Evolutionary conservation across 352 stramenopile species (phyloP).

Genomic region (Aphanomyces stellatus): DNA sequence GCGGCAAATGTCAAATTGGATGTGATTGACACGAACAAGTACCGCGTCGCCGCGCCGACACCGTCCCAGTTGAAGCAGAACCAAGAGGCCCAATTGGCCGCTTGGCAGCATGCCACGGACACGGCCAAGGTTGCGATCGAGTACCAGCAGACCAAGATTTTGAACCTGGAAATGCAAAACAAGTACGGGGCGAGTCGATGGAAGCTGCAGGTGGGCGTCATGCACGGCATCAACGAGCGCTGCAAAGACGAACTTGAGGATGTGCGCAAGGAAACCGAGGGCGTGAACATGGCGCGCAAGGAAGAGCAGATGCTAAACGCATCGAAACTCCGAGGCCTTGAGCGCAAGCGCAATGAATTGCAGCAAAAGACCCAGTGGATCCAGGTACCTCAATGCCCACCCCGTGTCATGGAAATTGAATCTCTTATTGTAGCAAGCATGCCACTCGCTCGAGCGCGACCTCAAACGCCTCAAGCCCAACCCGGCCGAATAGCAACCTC

Average conservation of each 20-base stretch:
- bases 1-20: slow-evolving; percentile 55
- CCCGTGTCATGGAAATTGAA: not conserved
- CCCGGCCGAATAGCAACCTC: slow-evolving; percentile 9
- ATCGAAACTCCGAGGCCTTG: slow-evolving; percentile 45
- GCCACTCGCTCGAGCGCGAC: slow-evolving; percentile 24
- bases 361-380: slow-evolving; percentile 24
- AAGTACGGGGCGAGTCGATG: slow-evolving; percentile 57
- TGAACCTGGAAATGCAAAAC: slow-evolving; percentile 70
- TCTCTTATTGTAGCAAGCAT: slow-evolving; percentile 26
- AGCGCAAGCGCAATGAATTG: slow-evolving; percentile 48
- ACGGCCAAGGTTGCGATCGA: slow-evolving; percentile 46
- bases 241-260: slow-evolving; percentile 32
- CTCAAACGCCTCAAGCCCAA: slow-evolving; percentile 21
- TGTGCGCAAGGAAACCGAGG: slow-evolving; percentile 31
- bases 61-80: slow-evolving; percentile 20
- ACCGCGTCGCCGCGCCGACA: slow-evolving; percentile 31
- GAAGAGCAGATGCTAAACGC: slow-evolving; percentile 61
- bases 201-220: slow-evolving; percentile 48
- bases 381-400: not conserved
- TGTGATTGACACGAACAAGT: slow-evolving; percentile 62
- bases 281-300: slow-evolving; percentile 53
- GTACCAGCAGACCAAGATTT: slow-evolving; percentile 51
- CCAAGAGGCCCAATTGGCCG: slow-evolving; percentile 32
- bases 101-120: slow-evolving; percentile 48
- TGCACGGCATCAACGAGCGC: slow-evolving; percentile 49